Base-by-base conservation (phyloP, 345 rosid species). In the Excoecaria agallocha region DNA sequence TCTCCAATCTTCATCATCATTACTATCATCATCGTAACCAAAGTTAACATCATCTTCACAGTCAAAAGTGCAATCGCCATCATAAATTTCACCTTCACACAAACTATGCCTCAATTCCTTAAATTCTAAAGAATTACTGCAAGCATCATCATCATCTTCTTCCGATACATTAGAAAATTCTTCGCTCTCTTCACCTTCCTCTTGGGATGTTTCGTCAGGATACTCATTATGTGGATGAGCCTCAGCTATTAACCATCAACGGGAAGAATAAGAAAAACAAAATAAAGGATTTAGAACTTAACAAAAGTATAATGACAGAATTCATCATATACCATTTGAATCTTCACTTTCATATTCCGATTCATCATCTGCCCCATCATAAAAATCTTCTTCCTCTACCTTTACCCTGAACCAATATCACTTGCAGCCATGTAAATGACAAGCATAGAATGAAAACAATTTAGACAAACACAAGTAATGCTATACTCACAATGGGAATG, bases 351-450 rank as follows among this genome's bases (percentile, higher is more conserved):
- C 97, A 30, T 81, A 80, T 49, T 90, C 98, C 38, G 98, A 89
- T 17, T 71, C 83, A 46, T 85, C 96, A 85, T 89, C 91, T 54
- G 79, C 82, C 45, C 88, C 96, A 76, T 85, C 93, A 49, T 74
- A 90, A 76, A 89, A 90, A 16, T 93, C 97, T 69, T 90, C 94
- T 59, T 89, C 95, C 71, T 92, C 93, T 3, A 95, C 96, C 79
- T 76, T 87, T 25, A 95, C 92, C 71, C 98, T 95, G 83, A 55
- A 79, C 58, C 68, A 75, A 76, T 25, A 30, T 46, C 11, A 78
- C 37, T 60, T 39, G 72, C 63, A 63, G 49, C 52, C 16, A 78
- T 48, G 69, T 16, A 67, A 24, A 66, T 20, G 46, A 54, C 17
- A 24, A 54, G 22, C 30, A 6, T 61, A 58, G 1, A 19, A 19